Conservation (phyloP, 2,329 filamentous ascomycete genomes). For the Aspergillus sp. region DNA sequence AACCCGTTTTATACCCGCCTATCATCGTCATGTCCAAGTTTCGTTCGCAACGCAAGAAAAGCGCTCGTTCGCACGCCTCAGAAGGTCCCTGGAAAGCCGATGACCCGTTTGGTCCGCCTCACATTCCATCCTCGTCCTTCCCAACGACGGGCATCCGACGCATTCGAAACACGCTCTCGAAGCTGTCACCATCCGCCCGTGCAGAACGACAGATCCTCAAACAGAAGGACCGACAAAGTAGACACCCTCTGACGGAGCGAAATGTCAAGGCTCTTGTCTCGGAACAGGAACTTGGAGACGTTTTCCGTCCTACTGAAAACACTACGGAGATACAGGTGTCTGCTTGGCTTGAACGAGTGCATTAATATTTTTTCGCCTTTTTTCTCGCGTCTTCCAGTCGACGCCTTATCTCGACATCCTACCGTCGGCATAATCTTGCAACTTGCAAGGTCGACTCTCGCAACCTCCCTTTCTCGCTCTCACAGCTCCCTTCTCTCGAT, state of each 20-base stretch:
- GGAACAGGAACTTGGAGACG: conserved; percentile 40
- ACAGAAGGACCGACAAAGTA: conserved; percentile 27
- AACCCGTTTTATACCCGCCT: not conserved
- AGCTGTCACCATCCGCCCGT: conserved; percentile 25
- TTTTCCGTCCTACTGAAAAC: conserved; percentile 51
- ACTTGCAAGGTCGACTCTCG: not conserved
- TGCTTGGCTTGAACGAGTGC: conserved; percentile 65
- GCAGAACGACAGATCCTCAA: conserved; percentile 30
- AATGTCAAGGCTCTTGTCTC: conserved; percentile 32
- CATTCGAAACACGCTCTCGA: conserved; percentile 30
- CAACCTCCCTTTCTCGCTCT: too few species aligned
- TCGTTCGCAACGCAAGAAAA: conserved; percentile 18
- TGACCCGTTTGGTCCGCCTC: conserved; percentile 26
- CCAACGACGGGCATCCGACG: conserved; percentile 25
- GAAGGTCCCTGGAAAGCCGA: conserved; percentile 26
- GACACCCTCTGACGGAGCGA: conserved; percentile 28
- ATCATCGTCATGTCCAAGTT: conserved; percentile 10
- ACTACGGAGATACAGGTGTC: conserved; percentile 61
- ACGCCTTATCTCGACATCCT: conserved; percentile 7
- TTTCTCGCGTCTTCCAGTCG: conserved; percentile 17
- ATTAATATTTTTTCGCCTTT: conserved; percentile 28
- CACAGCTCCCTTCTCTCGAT: not conserved
- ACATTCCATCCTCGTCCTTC: conserved; percentile 20
- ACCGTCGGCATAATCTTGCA: not conserved
- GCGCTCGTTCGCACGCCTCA: conserved; percentile 17